phyloP scores from a whole-genome alignment of 768 basidiomycete genomes.

The Mycena albidolilacea region DNA sequence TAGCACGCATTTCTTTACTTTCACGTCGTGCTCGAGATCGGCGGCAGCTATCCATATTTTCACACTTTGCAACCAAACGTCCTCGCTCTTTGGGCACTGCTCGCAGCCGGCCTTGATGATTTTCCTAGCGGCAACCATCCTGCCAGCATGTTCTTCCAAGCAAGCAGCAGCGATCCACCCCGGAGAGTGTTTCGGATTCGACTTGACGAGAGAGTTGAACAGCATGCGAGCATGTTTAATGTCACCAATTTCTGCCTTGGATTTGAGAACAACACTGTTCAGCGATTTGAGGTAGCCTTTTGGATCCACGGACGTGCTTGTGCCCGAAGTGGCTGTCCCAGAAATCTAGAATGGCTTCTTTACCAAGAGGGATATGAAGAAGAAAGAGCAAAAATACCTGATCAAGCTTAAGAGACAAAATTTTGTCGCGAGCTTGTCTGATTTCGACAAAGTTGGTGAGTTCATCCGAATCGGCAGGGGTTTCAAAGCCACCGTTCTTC shows the following conservation, averaged over 20 bases:
- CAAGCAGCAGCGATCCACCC: conserved; percentile 95
- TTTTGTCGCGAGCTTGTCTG: conserved; percentile 66
- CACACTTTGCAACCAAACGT: conserved; percentile 80
- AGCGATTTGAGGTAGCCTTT: neutral
- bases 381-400: neutral
- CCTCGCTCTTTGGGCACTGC: conserved; percentile 94
- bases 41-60: conserved; percentile 5
- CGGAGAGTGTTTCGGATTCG: conserved; percentile 95
- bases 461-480: conserved; percentile 83
- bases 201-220: conserved; percentile 95
- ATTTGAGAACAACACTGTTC: neutral
- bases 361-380: neutral
- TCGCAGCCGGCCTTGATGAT: conserved; percentile 94
- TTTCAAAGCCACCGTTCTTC: conserved; percentile 81
- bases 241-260: conserved; percentile 78
- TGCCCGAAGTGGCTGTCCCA: neutral
- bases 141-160: conserved; percentile 94
- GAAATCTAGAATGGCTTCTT: neutral
- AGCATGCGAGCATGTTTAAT: conserved; percentile 97
- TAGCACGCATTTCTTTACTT: neutral
- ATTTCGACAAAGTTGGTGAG: conserved; percentile 80
- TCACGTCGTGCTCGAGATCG: neutral
- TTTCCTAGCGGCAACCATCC: conserved; percentile 95
- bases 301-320: neutral
- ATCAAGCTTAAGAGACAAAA: neutral